Percentiles rank a stretch among this genome's conserved stretches.
Conservation (phyloP, 2,329 filamentous ascomycete species). For the Fusarium floridanum region DNA sequence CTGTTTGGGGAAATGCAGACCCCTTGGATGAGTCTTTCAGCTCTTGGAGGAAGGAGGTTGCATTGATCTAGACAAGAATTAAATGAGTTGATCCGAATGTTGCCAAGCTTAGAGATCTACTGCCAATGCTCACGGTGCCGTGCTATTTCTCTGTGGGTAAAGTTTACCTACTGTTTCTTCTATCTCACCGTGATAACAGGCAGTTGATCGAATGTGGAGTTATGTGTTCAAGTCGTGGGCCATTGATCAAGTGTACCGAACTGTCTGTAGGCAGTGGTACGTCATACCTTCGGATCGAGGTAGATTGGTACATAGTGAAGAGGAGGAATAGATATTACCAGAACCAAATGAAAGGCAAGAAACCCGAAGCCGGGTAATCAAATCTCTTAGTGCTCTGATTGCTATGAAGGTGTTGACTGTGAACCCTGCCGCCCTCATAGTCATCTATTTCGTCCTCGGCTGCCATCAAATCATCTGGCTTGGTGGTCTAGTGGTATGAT, state of each 20-base stretch:
- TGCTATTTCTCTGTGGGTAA: too few relatives aligned
- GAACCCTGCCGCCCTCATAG: background rate
- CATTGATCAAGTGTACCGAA: too few relatives aligned
- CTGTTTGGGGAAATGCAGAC: background rate
- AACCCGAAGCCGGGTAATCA: too few relatives aligned
- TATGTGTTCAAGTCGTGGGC: too few relatives aligned
- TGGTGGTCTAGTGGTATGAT: slow-evolving; percentile 3
- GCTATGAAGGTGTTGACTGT: background rate
- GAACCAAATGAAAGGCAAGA: background rate
- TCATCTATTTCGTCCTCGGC: background rate
- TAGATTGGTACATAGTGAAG: background rate
- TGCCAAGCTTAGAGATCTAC: too few relatives aligned
- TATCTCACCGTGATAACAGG: too few relatives aligned
- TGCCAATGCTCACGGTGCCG: too few relatives aligned
- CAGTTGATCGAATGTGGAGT: too few relatives aligned
- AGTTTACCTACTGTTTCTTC: too few relatives aligned
- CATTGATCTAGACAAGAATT: background rate
- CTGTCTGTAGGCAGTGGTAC: too few relatives aligned
- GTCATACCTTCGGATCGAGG: too few relatives aligned
- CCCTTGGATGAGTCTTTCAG: background rate
- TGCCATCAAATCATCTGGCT: background rate
- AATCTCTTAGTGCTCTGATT: background rate
- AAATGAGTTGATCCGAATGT: background rate
- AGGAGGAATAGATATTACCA: rapidly evolving
- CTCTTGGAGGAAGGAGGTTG: background rate